Conservation (phyloP, 2,329 filamentous ascomycete genomes). For the Verticillium albo-atrum region DNA sequence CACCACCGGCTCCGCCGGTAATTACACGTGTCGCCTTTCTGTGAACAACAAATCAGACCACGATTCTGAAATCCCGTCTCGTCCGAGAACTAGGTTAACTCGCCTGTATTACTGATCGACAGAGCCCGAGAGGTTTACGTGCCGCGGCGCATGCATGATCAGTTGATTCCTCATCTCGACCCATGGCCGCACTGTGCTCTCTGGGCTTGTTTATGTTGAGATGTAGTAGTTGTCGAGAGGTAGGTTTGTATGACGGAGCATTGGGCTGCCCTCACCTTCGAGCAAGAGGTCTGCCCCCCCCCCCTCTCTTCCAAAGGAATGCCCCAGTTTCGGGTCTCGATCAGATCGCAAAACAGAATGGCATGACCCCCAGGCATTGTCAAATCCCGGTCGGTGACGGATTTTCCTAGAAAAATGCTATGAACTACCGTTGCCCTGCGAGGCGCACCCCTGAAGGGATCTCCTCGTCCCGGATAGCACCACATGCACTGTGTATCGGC, state of each 20-base stretch:
- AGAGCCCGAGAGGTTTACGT: background rate
- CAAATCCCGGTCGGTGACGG: background rate
- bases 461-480: background rate
- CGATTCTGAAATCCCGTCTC: background rate
- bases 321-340: background rate
- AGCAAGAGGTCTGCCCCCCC: too few species aligned
- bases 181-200: background rate
- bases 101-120: background rate
- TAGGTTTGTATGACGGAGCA: too few species aligned
- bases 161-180: background rate
- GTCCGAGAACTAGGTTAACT: background rate
- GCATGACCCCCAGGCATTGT: background rate
- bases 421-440: background rate
- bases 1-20: background rate
- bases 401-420: background rate
- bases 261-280: too few species aligned
- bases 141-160: background rate
- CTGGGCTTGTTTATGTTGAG: too few species aligned
- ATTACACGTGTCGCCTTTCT: background rate
- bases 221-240: too few species aligned
- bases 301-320: too few species aligned
- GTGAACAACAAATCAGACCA: background rate
- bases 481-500: constrained; percentile 5
- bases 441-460: background rate
- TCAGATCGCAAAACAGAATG: background rate